Conservation (phyloP, 1,284 basidiomycete genomes). For the Ceratobasidium sp. region DNA sequence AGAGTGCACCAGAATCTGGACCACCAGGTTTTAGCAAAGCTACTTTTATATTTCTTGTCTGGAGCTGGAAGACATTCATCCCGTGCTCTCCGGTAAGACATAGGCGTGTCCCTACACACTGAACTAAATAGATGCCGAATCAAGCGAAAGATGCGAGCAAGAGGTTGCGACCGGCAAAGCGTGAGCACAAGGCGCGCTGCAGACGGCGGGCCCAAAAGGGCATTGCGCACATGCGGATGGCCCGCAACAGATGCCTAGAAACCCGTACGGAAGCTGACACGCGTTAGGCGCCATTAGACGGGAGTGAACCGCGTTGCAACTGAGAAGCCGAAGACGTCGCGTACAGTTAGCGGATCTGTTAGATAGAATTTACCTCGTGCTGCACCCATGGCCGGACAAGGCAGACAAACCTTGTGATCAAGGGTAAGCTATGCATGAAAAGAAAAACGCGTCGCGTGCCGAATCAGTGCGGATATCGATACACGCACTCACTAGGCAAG, state of each 20-base stretch:
- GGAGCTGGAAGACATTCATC: background rate
- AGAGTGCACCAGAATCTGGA: background rate
- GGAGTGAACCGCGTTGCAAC: background rate
- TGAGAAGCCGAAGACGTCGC: conserved; percentile 27
- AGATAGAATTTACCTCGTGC: conserved; percentile 1
- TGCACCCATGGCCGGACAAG: background rate
- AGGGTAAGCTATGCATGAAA: background rate
- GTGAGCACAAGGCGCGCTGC: conserved; percentile 6
- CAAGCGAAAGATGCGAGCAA: conserved; percentile 19
- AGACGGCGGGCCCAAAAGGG: background rate
- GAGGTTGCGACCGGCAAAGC: conserved; percentile 13
- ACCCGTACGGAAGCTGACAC: background rate
- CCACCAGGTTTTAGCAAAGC: background rate
- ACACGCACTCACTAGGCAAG: background rate
- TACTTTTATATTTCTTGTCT: background rate
- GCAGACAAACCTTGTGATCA: background rate
- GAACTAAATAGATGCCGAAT: conserved; percentile 1
- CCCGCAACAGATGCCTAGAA: background rate
- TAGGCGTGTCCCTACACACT: background rate
- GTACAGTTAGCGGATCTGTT: conserved; percentile 14
- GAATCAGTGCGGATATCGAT: background rate
- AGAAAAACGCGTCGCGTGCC: background rate
- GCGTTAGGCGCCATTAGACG: conserved; percentile 25
- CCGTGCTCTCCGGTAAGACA: background rate
- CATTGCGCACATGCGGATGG: conserved; percentile 30